Conservation (phyloP, 2,329 filamentous ascomycete genomes). For the Penicillium thymicola region DNA sequence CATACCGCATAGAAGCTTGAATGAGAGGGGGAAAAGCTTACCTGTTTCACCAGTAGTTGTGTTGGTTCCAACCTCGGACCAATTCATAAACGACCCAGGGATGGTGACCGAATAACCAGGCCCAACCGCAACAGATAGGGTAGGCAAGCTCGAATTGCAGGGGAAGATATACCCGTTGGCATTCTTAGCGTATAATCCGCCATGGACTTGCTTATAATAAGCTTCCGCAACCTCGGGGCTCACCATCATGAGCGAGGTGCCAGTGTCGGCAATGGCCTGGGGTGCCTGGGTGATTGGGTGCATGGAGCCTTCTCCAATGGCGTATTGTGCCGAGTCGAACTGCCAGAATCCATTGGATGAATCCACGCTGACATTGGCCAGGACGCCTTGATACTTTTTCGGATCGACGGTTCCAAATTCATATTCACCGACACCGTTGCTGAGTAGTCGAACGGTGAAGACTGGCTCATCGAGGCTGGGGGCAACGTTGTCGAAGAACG, state of each 20-base stretch:
- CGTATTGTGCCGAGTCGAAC: constrained; percentile 57
- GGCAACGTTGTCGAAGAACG: constrained; percentile 71
- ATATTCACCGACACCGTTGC: constrained; percentile 61
- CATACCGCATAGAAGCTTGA: neutral
- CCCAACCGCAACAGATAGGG: constrained; percentile 55
- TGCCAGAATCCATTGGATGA: constrained; percentile 66
- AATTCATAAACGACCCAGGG: constrained; percentile 56
- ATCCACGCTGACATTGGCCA: constrained; percentile 63
- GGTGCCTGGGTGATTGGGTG: constrained; percentile 33
- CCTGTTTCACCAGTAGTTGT: constrained; percentile 38
- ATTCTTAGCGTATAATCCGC: constrained; percentile 46
- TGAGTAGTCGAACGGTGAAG: constrained; percentile 67
- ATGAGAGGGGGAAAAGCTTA: constrained; percentile 25
- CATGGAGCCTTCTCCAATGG: constrained; percentile 47
- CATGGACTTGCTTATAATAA: constrained; percentile 59
- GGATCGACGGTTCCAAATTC: constrained; percentile 70
- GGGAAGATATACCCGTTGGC: constrained; percentile 57
- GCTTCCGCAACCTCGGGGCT: constrained; percentile 53
- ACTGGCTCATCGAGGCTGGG: constrained; percentile 60
- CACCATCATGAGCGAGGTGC: constrained; percentile 64
- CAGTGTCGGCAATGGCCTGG: constrained; percentile 64
- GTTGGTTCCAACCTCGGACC: constrained; percentile 50
- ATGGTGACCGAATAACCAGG: constrained; percentile 51
- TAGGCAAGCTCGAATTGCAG: constrained; percentile 53
- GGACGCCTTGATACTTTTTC: constrained; percentile 59